Evolutionary conservation across 2,329 filamentous ascomycete species (phyloP), one percentile per base, ranked within the genome.

Genomic region (Colletotrichum caudatum): DNA sequence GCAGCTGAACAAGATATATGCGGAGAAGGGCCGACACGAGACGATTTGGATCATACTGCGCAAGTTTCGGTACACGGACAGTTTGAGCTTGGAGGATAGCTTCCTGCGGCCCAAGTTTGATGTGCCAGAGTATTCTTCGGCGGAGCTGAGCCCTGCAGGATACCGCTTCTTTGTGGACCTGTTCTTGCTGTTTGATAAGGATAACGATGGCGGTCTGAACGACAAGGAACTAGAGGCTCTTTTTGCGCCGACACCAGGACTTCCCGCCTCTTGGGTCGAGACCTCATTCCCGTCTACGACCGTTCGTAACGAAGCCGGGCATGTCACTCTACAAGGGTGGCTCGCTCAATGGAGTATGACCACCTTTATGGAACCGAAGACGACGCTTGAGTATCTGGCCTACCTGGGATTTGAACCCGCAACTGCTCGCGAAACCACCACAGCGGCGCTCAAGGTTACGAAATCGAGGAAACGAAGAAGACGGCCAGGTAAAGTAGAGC

Each of bases 291-390:
- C 96, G 1, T 94, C 93, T 0, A 97, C 94, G 33, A 98, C 96
- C 0, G 95, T 98, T 23, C 92, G 94, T 53, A 98, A 98, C 78
- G 96, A 99, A 81, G 94, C 94, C 11, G 96, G 96, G 0, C 90
- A 98, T 79, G 95, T 99, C 73, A 99, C 96, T 1, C 86, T 99
- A 5, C 96, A 99, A 81, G 96, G 96, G 2, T 99, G 96, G 96
- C 89, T 99, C 48, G 96, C 96, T 5, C 96, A 99, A 78, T 99
- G 96, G 96, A 98, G 95, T 80, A 99, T 99, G 96, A 99, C 96
- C 0, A 99, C 96, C 0, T 99, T 98, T 77, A 90, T 97, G 72
- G 95, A 97, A 68, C 95, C 96, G 16, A 97, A 96, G 79, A 98
- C 94, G 0, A 98, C 96, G 0, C 87, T 99, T 5, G 95, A 97